Evolutionary conservation across 2,329 filamentous ascomycete genomes (phyloP), one percentile per base, ranked within the genome.

Genomic region (Leptographium radiaticola): DNA sequence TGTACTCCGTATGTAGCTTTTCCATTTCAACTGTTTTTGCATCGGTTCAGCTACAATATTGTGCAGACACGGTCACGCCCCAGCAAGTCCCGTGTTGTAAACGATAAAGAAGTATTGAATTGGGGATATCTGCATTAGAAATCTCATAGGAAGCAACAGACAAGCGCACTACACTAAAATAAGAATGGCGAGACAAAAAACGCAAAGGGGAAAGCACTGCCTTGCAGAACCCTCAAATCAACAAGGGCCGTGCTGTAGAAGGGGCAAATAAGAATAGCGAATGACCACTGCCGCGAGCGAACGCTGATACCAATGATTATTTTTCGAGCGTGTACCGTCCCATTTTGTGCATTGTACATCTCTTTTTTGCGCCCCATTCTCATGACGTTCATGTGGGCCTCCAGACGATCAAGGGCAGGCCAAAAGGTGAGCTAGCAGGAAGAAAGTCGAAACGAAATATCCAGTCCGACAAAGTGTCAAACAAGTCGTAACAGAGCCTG

Each of bases 81-180:
- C 12, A 2, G 13, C 38, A n/a, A n/a, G 40, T 20, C 40, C 16
- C n/a, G 40, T 7, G 20, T 33, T 30, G 16, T 11, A 31, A 31
- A 25, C 43, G 25, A 45, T 45, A 45, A 38, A 50, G 49, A 50
- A 50, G 42, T 54, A 59, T 54, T 59, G 56, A 58, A 57, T 59
- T 59, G 58, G 57, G 58, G 72, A 77, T 78, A 77, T 79, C 72
- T 77, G 75, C 74, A 80, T 80, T 80, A 80, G 71, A 79, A 78
- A 73, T 72, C 70, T 72, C 78, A 70, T 79, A 80, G 66, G 73
- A 74, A 54, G 49, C 51, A 61, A 58, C 59, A 46, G 52, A 53
- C 49, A 59, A 49, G 50, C 56, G 50, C 52, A 53, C 49, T 53
- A 52, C 45, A 55, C 34, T 49, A 43, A 48, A 56, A 46, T 47